phyloP scores from a whole-genome alignment of 805 yeast genomes.

The Candida patagonica region DNA sequence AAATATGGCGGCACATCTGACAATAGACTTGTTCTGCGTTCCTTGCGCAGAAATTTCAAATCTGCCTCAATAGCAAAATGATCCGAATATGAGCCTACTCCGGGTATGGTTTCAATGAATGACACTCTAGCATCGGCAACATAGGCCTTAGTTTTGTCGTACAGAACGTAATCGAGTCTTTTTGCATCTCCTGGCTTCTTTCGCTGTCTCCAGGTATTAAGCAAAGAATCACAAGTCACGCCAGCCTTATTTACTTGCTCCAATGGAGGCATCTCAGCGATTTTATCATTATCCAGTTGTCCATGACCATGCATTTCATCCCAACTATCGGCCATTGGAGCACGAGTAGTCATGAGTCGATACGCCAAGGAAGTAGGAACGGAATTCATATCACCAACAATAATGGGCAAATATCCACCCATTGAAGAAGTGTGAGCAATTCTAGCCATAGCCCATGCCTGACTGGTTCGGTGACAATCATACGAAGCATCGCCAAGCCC shows the following conservation, averaged over 20 bases:
- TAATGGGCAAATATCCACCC: conserved; percentile 77
- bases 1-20: conserved; percentile 3
- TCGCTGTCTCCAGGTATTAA: conserved; percentile 76
- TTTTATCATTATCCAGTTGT: conserved; percentile 20
- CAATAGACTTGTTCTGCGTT: not conserved
- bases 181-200: conserved; percentile 60
- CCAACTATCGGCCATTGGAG: conserved; percentile 78
- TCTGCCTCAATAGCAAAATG: conserved; percentile 62
- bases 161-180: conserved; percentile 81
- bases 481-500: conserved; percentile 84
- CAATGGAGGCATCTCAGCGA: conserved; percentile 31
- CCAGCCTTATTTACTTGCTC: conserved; percentile 70
- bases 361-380: conserved; percentile 81
- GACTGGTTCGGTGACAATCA: conserved; percentile 81
- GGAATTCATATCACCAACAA: conserved; percentile 91
- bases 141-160: conserved; percentile 45
- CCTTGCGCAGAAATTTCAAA: conserved; percentile 7
- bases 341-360: conserved; percentile 57
- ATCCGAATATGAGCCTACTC: conserved; percentile 75
- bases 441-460: conserved; percentile 90
- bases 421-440: conserved; percentile 48
- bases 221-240: conserved; percentile 77
- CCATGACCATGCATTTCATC: conserved; percentile 48
- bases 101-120: conserved; percentile 54
- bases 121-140: conserved; percentile 59